These are phyloP conservation scores for Ceratobasidium sp. DNA, from an alignment of 1,284 basidiomycete species.

Conservation along the genomic window DNA sequence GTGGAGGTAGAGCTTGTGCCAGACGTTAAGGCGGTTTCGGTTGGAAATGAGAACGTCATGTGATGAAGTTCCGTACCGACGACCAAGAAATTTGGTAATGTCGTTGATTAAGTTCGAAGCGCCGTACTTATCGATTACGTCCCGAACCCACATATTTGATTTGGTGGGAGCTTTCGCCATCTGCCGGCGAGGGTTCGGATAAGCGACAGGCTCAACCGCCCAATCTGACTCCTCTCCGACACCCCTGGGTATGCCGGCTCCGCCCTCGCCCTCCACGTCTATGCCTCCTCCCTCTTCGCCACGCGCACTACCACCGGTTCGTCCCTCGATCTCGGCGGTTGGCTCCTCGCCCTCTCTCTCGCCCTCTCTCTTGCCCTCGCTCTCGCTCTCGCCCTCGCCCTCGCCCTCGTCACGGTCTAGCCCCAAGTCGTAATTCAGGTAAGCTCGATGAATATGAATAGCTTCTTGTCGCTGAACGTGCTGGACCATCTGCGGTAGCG, in stretches of 20 bases:
- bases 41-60: not conserved
- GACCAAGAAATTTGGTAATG: not conserved
- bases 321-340: not conserved
- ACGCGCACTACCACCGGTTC: no score
- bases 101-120: not conserved
- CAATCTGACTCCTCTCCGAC: not conserved
- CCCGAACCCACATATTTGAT: not conserved
- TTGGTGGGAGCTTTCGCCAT: conserved; percentile 9
- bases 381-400: not conserved
- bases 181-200: not conserved
- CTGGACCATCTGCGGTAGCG: not conserved
- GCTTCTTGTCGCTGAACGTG: conserved; percentile 10
- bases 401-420: not conserved
- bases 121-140: not conserved
- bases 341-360: not conserved
- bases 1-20: conserved; percentile 23
- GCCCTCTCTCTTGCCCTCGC: not conserved
- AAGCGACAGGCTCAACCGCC: not conserved
- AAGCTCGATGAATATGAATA: not conserved
- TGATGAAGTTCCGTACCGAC: not conserved
- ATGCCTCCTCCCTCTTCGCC: not conserved
- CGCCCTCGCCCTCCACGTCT: not conserved
- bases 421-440: not conserved
- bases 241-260: not conserved
- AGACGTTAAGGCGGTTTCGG: not conserved